These are phyloP conservation scores for Lepiota venenata DNA, from an alignment of 768 basidiomycete genomes.

Conservation along the genomic window DNA sequence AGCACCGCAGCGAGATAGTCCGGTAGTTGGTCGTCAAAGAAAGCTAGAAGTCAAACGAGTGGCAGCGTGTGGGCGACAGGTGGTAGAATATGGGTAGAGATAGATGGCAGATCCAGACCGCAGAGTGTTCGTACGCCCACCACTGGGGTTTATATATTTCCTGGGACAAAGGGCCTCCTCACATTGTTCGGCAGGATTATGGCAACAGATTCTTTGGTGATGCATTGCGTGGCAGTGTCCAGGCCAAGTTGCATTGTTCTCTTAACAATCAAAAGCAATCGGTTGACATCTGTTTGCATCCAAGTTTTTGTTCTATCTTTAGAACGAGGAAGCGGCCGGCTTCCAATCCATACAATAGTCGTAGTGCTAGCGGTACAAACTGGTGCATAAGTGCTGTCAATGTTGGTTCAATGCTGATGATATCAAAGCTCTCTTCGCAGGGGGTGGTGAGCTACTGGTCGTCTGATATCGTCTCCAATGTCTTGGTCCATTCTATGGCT, in stretches of 20 bases:
- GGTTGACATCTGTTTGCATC: background rate
- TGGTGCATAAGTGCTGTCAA: background rate
- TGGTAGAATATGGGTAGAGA: conserved; percentile 6
- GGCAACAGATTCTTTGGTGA: background rate
- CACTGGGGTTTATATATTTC: conserved; percentile 1
- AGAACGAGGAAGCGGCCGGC: background rate
- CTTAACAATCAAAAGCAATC: background rate
- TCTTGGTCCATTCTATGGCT: conserved; percentile 70
- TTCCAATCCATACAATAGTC: background rate
- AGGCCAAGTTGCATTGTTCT: background rate
- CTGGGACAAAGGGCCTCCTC: background rate
- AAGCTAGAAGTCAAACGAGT: conserved; percentile 3
- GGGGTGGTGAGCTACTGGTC: background rate
- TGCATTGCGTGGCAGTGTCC: conserved; percentile 4
- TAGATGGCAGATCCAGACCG: conserved; percentile 26
- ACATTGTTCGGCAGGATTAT: background rate
- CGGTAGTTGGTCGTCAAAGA: conserved; percentile 1
- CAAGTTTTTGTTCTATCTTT: conserved; percentile 1
- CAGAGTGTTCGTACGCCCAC: conserved; percentile 4
- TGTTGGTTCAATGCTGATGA: background rate
- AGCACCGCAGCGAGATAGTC: background rate
- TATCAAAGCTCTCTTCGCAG: background rate
- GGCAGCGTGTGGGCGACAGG: conserved; percentile 5
- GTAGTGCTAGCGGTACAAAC: background rate
- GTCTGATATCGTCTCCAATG: conserved; percentile 48